Evolutionary conservation across 2,329 filamentous ascomycete species (phyloP).

Genomic region (Daldinia sp.): DNA sequence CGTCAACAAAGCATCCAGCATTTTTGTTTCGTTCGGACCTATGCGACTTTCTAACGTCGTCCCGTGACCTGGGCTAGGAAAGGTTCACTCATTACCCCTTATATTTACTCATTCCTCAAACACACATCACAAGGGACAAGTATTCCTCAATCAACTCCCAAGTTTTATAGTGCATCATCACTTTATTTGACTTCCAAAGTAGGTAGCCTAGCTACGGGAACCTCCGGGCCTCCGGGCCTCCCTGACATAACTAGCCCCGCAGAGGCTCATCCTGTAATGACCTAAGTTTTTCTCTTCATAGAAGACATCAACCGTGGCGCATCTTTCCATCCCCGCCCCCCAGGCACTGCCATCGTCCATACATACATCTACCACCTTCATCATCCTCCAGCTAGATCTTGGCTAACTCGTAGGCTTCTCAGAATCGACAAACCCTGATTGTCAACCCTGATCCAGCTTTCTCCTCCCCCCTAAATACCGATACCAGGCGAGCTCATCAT

Average conservation of each 20-base stretch:
- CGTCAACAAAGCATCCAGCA: too few relatives aligned
- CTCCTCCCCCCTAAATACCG: conserved; percentile 7
- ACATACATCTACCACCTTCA: too few relatives aligned
- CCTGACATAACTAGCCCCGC: conserved; percentile 18
- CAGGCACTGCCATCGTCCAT: conserved; percentile 30
- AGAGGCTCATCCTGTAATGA: conserved; percentile 21
- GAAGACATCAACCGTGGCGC: conserved; percentile 33
- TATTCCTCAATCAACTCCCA: neutral
- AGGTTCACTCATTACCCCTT: too few relatives aligned
- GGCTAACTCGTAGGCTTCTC: conserved; percentile 36
- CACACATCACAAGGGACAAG: neutral
- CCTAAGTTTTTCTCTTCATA: conserved; percentile 24
- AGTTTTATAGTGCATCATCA: conserved; percentile 19
- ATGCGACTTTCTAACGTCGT: too few relatives aligned
- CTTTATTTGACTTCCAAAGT: conserved; percentile 25
- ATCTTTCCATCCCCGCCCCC: conserved; percentile 29
- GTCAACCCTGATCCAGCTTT: conserved; percentile 12
- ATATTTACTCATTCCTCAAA: neutral
- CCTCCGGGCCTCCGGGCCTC: conserved; percentile 22
- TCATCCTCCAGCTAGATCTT: conserved; percentile 35
- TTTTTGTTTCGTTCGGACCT: too few relatives aligned
- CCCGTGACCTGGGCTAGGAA: too few relatives aligned
- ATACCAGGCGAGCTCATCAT: conserved; percentile 42
- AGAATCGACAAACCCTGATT: conserved; percentile 4
- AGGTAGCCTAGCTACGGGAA: conserved; percentile 24